Evolutionary conservation across 176 grass and related monocot genomes (phyloP).

Genomic region (Echinochloa phyllopogon): DNA sequence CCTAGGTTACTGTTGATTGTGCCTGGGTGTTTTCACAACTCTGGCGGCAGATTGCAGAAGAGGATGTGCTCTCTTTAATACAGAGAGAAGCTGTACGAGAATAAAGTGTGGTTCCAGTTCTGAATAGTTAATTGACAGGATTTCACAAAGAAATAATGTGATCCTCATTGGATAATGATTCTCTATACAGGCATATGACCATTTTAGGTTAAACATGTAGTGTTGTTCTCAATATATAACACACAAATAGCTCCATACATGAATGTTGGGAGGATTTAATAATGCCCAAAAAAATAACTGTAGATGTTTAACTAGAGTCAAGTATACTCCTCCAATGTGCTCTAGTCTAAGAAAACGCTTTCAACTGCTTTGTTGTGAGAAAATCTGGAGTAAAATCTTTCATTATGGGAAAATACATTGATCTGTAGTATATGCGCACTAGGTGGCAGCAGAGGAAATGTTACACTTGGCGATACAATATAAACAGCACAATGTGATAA

Average conservation of each 20-base stretch:
- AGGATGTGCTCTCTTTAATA: neutral
- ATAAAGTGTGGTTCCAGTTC: conserved; percentile 14
- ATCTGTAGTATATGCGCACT: neutral
- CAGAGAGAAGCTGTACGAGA: conserved; percentile 4
- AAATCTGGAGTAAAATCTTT: neutral
- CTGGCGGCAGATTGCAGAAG: neutral
- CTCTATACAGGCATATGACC: neutral
- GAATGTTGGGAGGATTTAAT: neutral
- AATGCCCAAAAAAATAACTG: neutral
- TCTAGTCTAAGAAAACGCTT: neutral
- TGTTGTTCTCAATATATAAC: neutral
- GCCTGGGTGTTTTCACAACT: neutral
- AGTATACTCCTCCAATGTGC: neutral
- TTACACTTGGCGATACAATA: neutral
- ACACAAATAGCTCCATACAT: neutral
- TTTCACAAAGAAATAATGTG: neutral
- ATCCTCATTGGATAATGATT: neutral
- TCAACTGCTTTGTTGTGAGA: neutral
- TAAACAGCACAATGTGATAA: neutral
- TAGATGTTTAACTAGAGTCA: neutral
- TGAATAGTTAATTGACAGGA: neutral
- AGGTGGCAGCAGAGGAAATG: neutral
- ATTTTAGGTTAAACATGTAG: neutral
- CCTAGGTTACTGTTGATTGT: neutral
- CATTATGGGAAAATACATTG: neutral